phyloP scores from a whole-genome alignment of 2,329 filamentous ascomycete species.

The Apiospora kogelbergensis region DNA sequence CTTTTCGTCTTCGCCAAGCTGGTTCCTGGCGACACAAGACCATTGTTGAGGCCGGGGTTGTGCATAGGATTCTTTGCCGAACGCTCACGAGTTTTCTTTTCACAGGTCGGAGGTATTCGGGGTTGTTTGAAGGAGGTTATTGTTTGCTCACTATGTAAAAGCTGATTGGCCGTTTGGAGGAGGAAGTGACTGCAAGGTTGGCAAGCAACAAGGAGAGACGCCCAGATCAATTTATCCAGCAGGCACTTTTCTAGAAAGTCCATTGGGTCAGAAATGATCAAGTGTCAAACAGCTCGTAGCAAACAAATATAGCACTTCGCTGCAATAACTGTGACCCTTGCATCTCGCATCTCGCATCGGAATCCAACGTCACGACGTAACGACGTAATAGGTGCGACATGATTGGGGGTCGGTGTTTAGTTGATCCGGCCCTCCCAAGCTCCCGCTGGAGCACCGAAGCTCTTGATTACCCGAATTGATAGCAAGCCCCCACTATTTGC shows the following conservation, averaged over 20 bases:
- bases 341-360: too few species aligned
- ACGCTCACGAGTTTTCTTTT: background rate
- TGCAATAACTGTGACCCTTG: background rate
- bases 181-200: background rate
- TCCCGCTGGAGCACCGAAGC: background rate
- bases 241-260: background rate
- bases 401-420: background rate
- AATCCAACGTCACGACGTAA: background rate
- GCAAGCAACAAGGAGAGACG: background rate
- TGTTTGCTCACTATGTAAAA: background rate
- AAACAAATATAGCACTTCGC: constrained; percentile 1
- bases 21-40: background rate
- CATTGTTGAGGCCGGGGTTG: background rate
- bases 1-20: background rate
- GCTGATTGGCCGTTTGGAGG: background rate
- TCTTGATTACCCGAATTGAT: background rate
- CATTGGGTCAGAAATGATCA: background rate
- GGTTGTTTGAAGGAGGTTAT: background rate
- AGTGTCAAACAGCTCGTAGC: background rate
- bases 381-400: background rate
- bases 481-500: background rate
- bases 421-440: background rate
- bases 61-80: background rate
- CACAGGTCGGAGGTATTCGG: background rate
- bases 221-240: background rate